Evolutionary conservation across 805 yeast species (phyloP).

Genomic region (Wickerhamomyces sydowiorum): DNA sequence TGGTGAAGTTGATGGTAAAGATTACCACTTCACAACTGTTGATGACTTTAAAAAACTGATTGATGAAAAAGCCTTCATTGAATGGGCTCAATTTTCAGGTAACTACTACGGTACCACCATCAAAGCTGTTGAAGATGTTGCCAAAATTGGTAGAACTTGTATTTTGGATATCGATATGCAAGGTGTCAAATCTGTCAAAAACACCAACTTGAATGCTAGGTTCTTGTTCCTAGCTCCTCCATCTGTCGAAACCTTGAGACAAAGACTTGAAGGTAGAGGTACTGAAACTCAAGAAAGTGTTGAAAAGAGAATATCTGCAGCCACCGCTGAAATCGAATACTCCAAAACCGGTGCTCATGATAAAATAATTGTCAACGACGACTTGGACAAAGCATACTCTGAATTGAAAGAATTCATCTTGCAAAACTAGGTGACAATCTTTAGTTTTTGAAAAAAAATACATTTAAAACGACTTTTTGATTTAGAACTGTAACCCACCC

Average conservation of each 20-base stretch:
- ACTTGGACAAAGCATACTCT: conserved; percentile 79
- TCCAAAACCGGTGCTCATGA: conserved; percentile 93
- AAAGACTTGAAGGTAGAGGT: conserved; percentile 82
- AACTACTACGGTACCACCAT: conserved; percentile 95
- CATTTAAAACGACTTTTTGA: too few species aligned
- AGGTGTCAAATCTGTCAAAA: conserved; percentile 91
- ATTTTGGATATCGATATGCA: conserved; percentile 98
- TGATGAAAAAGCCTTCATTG: conserved; percentile 73
- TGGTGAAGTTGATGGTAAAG: conserved; percentile 86
- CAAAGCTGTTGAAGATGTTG: conserved; percentile 65
- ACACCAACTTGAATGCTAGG: conserved; percentile 76
- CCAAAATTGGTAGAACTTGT: conserved; percentile 64
- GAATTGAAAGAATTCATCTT: conserved; percentile 78
- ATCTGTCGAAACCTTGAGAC: conserved; percentile 67
- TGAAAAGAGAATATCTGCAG: conserved; percentile 80
- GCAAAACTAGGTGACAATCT: conserved; percentile 24
- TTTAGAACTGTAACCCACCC: too few species aligned
- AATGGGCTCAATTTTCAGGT: conserved; percentile 98
- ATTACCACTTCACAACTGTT: conserved; percentile 81
- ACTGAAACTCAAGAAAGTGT: conserved; percentile 89
- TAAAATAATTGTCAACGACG: conserved; percentile 81
- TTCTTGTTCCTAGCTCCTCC: conserved; percentile 92
- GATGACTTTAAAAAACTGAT: conserved; percentile 77
- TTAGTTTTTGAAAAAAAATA: too few species aligned
- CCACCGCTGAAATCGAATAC: conserved; percentile 82